A percentile compares a stretch with the other conserved stretches of the same genome.
These are phyloP conservation scores for Mortierella sp. DNA, from an alignment of 371 early-diverging fungal species.

Conservation along the genomic window DNA sequence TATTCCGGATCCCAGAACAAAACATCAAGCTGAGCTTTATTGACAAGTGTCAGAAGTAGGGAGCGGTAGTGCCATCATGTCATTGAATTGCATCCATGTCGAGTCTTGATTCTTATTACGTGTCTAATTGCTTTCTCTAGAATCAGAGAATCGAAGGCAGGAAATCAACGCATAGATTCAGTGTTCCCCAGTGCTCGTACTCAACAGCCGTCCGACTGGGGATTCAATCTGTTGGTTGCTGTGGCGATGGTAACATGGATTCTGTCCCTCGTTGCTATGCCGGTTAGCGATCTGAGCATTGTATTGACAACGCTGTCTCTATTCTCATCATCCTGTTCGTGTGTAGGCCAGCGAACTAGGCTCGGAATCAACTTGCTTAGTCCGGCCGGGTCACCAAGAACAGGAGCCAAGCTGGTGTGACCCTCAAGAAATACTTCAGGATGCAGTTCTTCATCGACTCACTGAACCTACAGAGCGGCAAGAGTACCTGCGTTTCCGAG, in stretches of 20 bases:
- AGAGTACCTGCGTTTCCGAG: conserved; percentile 41
- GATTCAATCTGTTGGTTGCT: conserved; percentile 33
- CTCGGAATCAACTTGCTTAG: not conserved
- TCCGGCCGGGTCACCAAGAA: not conserved
- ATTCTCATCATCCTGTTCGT: not conserved
- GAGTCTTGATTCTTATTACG: not conserved
- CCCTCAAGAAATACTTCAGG: conserved; percentile 10
- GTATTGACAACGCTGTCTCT: too few species aligned
- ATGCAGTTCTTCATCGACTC: conserved; percentile 28
- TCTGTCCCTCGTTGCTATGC: not conserved
- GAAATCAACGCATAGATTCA: not conserved
- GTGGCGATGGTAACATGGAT: conserved; percentile 21
- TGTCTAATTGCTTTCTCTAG: not conserved
- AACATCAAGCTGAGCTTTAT: conserved; percentile 61
- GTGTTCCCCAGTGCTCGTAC: not conserved
- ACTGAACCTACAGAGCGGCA: conserved; percentile 30
- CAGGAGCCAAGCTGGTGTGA: not conserved
- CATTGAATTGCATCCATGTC: too few species aligned
- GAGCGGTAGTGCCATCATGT: not conserved
- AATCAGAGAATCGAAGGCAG: conserved; percentile 11
- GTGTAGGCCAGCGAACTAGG: not conserved
- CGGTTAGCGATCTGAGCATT: not conserved
- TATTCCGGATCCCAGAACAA: conserved; percentile 59
- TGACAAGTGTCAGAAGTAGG: conserved; percentile 30
- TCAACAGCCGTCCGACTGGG: conserved; percentile 1